A percentile compares a stretch with the other conserved stretches of the same genome.
phyloP scores from a whole-genome alignment of 2,329 filamentous ascomycete genomes.

The Penicillium sp. region DNA sequence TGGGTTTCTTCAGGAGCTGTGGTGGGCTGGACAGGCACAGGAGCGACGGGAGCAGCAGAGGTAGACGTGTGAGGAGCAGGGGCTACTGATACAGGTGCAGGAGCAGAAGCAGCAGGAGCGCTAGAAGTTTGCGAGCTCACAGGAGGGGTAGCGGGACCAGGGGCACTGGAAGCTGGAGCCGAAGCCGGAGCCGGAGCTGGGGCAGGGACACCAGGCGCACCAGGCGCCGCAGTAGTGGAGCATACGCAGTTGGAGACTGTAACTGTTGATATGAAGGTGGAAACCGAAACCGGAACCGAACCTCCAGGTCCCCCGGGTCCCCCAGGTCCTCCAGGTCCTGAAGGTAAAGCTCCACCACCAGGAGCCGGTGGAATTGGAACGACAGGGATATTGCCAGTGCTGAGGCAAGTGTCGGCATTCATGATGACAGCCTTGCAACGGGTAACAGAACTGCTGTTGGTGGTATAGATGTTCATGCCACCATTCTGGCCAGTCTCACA shows the following conservation, averaged over 20 bases:
- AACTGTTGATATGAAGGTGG: conserved; percentile 21
- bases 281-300: conserved; percentile 1
- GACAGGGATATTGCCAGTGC: conserved; percentile 17
- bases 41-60: conserved; percentile 6
- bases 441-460: conserved; percentile 33
- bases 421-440: conserved; percentile 37
- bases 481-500: conserved; percentile 56
- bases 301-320: not conserved
- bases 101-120: not conserved
- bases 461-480: conserved; percentile 47
- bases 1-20: not conserved
- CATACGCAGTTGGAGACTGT: conserved; percentile 25
- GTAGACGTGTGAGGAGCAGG: conserved; percentile 3
- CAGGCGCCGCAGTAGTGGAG: conserved; percentile 8
- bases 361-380: not conserved
- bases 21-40: not conserved
- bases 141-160: not conserved
- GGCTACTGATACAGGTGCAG: not conserved
- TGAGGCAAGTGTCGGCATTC: conserved; percentile 40
- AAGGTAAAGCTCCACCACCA: not conserved
- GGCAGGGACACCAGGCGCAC: conserved; percentile 2
- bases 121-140: conserved; percentile 3
- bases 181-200: not conserved
- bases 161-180: not conserved
- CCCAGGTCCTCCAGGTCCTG: not conserved